A percentile compares a stretch with the other conserved stretches of the same genome.
These are phyloP conservation scores for Mycena venus DNA, from an alignment of 768 basidiomycete species.

Conservation along the genomic window DNA sequence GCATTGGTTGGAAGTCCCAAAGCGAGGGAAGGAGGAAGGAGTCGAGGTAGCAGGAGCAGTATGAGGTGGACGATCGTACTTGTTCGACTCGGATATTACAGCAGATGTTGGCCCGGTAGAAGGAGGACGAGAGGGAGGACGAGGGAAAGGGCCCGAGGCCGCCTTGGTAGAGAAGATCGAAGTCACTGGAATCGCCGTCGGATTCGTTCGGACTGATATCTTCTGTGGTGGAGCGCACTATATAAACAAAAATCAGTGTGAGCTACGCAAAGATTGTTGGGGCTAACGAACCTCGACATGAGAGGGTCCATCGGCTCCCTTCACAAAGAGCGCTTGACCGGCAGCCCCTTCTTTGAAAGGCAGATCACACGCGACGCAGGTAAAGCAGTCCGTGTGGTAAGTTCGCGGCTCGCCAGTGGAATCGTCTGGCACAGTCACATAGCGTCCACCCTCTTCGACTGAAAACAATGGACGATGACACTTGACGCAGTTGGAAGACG, in stretches of 20 bases:
- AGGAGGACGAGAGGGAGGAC: slow-evolving; percentile 22
- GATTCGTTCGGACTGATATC: slow-evolving; percentile 42
- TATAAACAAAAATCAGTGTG: background rate
- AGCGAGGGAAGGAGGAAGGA: slow-evolving; percentile 60
- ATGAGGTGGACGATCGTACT: slow-evolving; percentile 53
- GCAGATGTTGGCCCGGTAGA: slow-evolving; percentile 4
- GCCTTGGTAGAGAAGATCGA: slow-evolving; percentile 32
- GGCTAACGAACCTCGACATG: slow-evolving; percentile 67
- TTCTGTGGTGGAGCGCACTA: slow-evolving; percentile 63
- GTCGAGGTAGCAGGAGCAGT: slow-evolving; percentile 52
- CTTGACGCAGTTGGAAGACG: slow-evolving; percentile 68
- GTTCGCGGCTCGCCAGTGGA: slow-evolving; percentile 63
- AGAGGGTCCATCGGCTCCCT: slow-evolving; percentile 73
- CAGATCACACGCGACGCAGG: slow-evolving; percentile 74
- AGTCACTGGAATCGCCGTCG: slow-evolving; percentile 10
- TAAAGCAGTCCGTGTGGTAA: slow-evolving; percentile 85
- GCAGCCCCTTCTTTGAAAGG: slow-evolving; percentile 71
- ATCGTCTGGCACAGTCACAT: slow-evolving; percentile 77
- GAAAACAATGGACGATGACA: slow-evolving; percentile 73
- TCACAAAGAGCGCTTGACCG: slow-evolving; percentile 81
- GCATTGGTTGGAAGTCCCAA: slow-evolving; percentile 73
- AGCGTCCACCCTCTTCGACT: slow-evolving; percentile 69
- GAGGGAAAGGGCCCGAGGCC: background rate
- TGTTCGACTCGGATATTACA: slow-evolving; percentile 15
- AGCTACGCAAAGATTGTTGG: background rate